Conservation (phyloP, 2,329 filamentous ascomycete genomes). For the Bipolaris sorokiniana region DNA sequence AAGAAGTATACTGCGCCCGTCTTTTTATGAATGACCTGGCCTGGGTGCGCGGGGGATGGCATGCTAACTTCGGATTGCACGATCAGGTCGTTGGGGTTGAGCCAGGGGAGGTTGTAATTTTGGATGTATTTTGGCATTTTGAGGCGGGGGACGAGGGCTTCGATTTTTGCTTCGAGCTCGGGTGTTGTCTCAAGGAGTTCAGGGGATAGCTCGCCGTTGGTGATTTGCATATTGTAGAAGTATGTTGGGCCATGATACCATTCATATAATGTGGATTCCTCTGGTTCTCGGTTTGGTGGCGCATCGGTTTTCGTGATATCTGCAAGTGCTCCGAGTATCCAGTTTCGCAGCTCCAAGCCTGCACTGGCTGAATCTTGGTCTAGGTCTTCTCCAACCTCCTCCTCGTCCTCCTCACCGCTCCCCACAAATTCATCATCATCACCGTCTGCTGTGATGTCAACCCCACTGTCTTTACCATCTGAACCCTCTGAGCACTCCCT, state of each 20-base stretch:
- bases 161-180: conserved; percentile 20
- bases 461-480: conserved; percentile 23
- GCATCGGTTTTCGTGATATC: conserved; percentile 19
- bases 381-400: conserved; percentile 20
- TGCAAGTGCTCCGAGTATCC: conserved; percentile 18
- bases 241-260: conserved; percentile 31
- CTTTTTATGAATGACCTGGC: conserved; percentile 14
- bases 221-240: conserved; percentile 20
- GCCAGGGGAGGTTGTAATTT: conserved; percentile 23
- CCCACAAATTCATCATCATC: conserved; percentile 16
- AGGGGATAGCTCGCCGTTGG: conserved; percentile 9
- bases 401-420: conserved; percentile 13
- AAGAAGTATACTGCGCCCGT: conserved; percentile 20
- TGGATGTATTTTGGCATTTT: conserved; percentile 30
- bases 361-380: conserved; percentile 26
- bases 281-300: conserved; percentile 22
- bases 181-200: conserved; percentile 15
- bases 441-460: conserved; percentile 23
- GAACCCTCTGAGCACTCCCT: conserved; percentile 7
- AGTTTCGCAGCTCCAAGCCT: conserved; percentile 22
- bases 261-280: conserved; percentile 20
- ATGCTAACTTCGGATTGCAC: conserved; percentile 26
- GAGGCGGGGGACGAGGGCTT: conserved; percentile 17
- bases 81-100: conserved; percentile 20
- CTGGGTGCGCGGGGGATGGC: conserved; percentile 27